Evolutionary conservation across 2,329 filamentous ascomycete species (phyloP), one percentile per base, ranked within the genome.

Genomic region (Claviceps sp.): DNA sequence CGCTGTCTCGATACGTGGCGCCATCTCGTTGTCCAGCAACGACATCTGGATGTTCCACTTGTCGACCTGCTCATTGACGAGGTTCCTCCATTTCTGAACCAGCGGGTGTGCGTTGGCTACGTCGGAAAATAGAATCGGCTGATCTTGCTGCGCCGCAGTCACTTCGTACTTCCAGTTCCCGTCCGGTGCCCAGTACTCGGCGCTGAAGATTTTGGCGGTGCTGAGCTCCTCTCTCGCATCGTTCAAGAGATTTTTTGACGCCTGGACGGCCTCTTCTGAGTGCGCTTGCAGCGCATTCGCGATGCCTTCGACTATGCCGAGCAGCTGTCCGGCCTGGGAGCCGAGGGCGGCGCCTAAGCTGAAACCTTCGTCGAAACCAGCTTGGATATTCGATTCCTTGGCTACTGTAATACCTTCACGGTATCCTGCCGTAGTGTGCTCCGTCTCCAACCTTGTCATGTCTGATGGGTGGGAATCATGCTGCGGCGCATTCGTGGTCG

Each of bases 341-440:
- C 91, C 93, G 34, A 97, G 71, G 50, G 84, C 82, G 1, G 88
- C 90, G 13, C 93, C 93, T 0, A 97, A 74, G 14, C 81, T 75
- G 65, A 89, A 97, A 0, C 91, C 91, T 57, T 91, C 87, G 64
- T 98, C 93, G 63, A 98, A 97, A 0, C 91, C 91, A 14, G 75
- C 75, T 68, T 98, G 93, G 26, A 96, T 80, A 60, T 82, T 85
- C 47, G 75, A 70, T 26, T 79, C 78, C 65, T 97, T 97, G 37
- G 85, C 86, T 3, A 72, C 72, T 0, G 84, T 77, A 50, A 97
- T 78, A 45, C 91, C 93, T 61, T 96, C 90, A 54, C 91, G 84
- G 69, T 97, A 97, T 20, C 93, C 93, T 41, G 86, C 83, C 7
- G 86, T 96, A 50, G 81, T 78, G 65, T 95, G 88, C 52, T 86